Evolutionary conservation across 2,329 filamentous ascomycete genomes (phyloP).

Genomic region (Coniella vitis): DNA sequence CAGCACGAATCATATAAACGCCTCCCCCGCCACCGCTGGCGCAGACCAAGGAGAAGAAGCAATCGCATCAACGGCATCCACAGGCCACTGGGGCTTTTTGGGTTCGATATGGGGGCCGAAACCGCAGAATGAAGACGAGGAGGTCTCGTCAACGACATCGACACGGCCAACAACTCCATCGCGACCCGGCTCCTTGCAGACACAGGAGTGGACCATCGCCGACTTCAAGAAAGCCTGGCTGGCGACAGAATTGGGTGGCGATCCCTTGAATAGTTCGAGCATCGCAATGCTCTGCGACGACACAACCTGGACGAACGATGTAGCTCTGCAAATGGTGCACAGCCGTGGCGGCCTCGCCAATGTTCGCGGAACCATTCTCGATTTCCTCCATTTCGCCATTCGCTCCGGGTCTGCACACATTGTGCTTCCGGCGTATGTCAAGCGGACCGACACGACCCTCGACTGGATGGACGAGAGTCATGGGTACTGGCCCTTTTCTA

Average conservation of each 20-base stretch:
- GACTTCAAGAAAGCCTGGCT: conserved; percentile 3
- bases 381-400: conserved; percentile 7
- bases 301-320: conserved; percentile 1
- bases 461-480: conserved; percentile 8
- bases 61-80: too few species aligned
- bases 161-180: background rate
- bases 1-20: too few species aligned
- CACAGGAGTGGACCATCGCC: background rate
- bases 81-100: too few species aligned
- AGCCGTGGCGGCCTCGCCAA: conserved; percentile 5
- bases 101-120: too few species aligned
- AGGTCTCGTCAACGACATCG: background rate
- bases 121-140: background rate
- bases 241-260: conserved; percentile 4
- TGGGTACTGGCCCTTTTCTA: conserved; percentile 4
- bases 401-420: background rate
- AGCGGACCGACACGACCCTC: conserved; percentile 4
- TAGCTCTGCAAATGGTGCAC: conserved; percentile 1
- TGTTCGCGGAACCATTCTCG: conserved; percentile 5
- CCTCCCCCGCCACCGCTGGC: too few species aligned
- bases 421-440: conserved; percentile 4
- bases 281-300: background rate
- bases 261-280: background rate
- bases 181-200: background rate
- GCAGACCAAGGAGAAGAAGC: too few species aligned